Conservation (phyloP, 805 yeast species). For the Wickerhamomyces mucosus region DNA sequence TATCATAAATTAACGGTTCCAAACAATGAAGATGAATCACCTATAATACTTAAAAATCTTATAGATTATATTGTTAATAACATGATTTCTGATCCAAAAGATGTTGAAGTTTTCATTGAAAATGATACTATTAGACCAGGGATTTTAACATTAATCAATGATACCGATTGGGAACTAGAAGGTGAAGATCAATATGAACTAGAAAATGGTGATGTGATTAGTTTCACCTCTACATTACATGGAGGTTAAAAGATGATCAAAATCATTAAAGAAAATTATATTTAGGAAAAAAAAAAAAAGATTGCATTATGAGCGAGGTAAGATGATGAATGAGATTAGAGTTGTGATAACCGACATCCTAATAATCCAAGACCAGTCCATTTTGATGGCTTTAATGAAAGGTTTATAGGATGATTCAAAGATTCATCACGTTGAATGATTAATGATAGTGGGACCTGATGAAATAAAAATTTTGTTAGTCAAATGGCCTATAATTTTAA, state of each 20-base stretch:
- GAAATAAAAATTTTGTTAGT: too few species aligned
- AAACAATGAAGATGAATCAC: constrained; percentile 29
- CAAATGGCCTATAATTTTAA: neutral
- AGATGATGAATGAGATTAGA: constrained; percentile 37
- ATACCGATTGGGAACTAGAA: constrained; percentile 94
- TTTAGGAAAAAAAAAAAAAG: constrained; percentile 35
- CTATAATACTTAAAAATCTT: constrained; percentile 35
- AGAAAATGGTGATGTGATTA: constrained; percentile 64
- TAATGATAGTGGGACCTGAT: constrained; percentile 1
- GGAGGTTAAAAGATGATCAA: constrained; percentile 70
- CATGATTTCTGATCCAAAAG: constrained; percentile 51
- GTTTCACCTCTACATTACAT: constrained; percentile 89
- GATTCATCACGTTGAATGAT: constrained; percentile 1
- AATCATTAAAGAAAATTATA: constrained; percentile 14
- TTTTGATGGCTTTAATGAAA: constrained; percentile 7
- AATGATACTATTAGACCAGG: constrained; percentile 87
- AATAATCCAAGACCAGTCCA: constrained; percentile 23
- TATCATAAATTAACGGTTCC: constrained; percentile 40
- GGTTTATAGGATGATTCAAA: neutral
- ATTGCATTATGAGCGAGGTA: too few species aligned
- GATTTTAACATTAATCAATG: constrained; percentile 81
- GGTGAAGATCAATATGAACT: constrained; percentile 79
- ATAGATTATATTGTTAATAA: constrained; percentile 43
- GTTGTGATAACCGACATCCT: constrained; percentile 17
- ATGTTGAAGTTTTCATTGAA: constrained; percentile 67